phyloP scores from a whole-genome alignment of 192 early-diverging fungal species.

The Cetraspora pellucida region DNA sequence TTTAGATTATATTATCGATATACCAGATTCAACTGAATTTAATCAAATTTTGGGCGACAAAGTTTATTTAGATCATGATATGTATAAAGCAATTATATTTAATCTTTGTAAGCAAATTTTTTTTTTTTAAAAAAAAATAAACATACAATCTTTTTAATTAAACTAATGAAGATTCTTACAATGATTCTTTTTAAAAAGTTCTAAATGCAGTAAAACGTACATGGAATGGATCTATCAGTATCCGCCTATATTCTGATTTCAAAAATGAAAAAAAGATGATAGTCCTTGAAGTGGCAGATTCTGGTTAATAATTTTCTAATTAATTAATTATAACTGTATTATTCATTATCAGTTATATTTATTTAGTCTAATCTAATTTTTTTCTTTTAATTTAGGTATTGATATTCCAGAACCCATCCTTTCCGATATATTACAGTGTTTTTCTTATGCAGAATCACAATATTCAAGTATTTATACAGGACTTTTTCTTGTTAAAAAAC shows the following conservation, averaged over 20 bases:
- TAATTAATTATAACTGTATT: too few species aligned
- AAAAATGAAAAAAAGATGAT: constrained; percentile 42
- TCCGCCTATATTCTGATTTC: constrained; percentile 51
- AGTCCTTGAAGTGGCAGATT: constrained; percentile 39
- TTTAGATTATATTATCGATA: constrained; percentile 44
- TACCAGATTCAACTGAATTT: constrained; percentile 20
- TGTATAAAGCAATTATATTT: constrained; percentile 30
- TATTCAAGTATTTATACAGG: constrained; percentile 59
- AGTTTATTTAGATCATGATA: constrained; percentile 15
- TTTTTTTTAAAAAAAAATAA: background rate
- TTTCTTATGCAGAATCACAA: constrained; percentile 57
- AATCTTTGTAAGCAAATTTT: constrained; percentile 32
- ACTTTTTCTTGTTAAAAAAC: constrained; percentile 41
- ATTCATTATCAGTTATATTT: too few species aligned
- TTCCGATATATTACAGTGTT: constrained; percentile 53
- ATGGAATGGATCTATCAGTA: constrained; percentile 47
- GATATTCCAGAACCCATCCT: constrained; percentile 56
- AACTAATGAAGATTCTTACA: background rate
- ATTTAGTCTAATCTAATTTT: too few species aligned
- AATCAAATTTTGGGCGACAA: background rate
- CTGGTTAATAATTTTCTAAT: constrained; percentile 20
- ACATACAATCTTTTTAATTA: background rate
- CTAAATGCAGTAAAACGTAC: constrained; percentile 55
- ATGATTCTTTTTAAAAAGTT: background rate
- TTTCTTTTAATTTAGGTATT: constrained; percentile 30